A percentile compares a stretch with the other conserved stretches of the same genome.
phyloP scores from a whole-genome alignment of 2,329 filamentous ascomycete species.

The Chrysoporthe austroafricana region DNA sequence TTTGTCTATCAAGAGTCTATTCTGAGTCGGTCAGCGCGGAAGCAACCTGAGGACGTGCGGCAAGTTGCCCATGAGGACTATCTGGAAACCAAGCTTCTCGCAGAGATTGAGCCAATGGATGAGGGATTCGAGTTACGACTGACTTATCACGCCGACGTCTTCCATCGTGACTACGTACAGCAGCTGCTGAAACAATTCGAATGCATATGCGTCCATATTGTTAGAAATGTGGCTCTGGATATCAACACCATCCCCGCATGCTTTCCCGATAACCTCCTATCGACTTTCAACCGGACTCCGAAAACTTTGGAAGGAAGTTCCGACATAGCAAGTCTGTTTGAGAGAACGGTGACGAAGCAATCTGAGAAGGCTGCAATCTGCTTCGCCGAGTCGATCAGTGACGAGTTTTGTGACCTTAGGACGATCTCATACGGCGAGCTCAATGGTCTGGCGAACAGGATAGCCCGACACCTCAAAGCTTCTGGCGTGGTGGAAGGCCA shows the following conservation, averaged over 20 bases:
- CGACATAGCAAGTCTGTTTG: constrained; percentile 58
- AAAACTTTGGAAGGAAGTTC: constrained; percentile 39
- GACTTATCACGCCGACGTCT: constrained; percentile 51
- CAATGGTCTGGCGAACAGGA: constrained; percentile 64
- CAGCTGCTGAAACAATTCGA: constrained; percentile 66
- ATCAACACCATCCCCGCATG: constrained; percentile 33
- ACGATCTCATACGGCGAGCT: constrained; percentile 67
- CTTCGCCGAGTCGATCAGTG: constrained; percentile 58
- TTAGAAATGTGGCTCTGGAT: constrained; percentile 34
- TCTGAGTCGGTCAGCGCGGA: constrained; percentile 36
- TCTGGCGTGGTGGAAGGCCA: constrained; percentile 54
- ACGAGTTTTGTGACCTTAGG: constrained; percentile 40
- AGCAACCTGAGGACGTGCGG: constrained; percentile 42
- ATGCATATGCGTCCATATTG: constrained; percentile 44
- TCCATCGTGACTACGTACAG: constrained; percentile 60
- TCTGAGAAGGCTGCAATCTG: constrained; percentile 65
- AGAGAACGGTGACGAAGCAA: constrained; percentile 50
- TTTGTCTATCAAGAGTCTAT: constrained; percentile 85
- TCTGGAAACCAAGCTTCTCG: constrained; percentile 74
- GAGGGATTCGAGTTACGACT: constrained; percentile 47
- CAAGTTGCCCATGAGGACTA: constrained; percentile 68
- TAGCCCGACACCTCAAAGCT: constrained; percentile 60
- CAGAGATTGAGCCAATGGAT: constrained; percentile 72
- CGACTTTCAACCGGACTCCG: constrained; percentile 51
- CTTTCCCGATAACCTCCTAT: constrained; percentile 45